Percentiles rank a stretch among this genome's conserved stretches.
phyloP scores from a whole-genome alignment of 192 early-diverging fungal species.

The Rhizophagus clarus region DNA sequence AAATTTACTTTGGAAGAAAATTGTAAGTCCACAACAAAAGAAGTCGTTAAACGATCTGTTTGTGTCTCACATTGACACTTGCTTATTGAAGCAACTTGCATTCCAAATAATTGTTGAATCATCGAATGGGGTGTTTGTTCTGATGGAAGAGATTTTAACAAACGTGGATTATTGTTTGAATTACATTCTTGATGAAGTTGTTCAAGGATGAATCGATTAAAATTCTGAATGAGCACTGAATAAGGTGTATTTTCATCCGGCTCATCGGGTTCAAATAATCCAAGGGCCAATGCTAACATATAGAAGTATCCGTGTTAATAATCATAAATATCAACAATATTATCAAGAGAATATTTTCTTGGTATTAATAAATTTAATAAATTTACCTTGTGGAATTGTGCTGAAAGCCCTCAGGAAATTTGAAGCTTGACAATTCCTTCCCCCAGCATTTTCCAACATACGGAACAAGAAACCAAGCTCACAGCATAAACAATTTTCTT shows the following conservation, averaged over 20 bases:
- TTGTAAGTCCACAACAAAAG: constrained; percentile 84
- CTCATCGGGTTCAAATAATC: constrained; percentile 85
- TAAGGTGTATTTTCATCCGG: constrained; percentile 62
- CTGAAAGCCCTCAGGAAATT: constrained; percentile 87
- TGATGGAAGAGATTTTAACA: constrained; percentile 33
- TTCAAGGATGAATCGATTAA: constrained; percentile 89
- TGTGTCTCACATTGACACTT: constrained; percentile 68
- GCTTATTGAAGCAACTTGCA: constrained; percentile 61
- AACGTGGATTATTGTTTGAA: constrained; percentile 37
- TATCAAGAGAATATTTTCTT: background rate
- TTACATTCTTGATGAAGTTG: constrained; percentile 80
- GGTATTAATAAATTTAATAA: background rate
- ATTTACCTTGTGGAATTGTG: constrained; percentile 78
- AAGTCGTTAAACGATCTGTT: constrained; percentile 62
- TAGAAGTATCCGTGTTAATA: background rate
- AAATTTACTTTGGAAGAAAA: constrained; percentile 65
- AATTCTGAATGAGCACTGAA: constrained; percentile 80
- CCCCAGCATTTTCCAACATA: constrained; percentile 88
- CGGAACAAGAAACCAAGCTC: constrained; percentile 92
- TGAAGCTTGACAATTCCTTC: constrained; percentile 92
- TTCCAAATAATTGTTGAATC: constrained; percentile 71
- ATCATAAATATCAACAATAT: background rate
- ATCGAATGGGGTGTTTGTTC: constrained; percentile 44
- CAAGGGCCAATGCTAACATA: constrained; percentile 72
- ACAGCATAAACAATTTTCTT: constrained; percentile 84